Evolutionary conservation across 768 basidiomycete genomes (phyloP).

Genomic region (Amanita polypyramis): DNA sequence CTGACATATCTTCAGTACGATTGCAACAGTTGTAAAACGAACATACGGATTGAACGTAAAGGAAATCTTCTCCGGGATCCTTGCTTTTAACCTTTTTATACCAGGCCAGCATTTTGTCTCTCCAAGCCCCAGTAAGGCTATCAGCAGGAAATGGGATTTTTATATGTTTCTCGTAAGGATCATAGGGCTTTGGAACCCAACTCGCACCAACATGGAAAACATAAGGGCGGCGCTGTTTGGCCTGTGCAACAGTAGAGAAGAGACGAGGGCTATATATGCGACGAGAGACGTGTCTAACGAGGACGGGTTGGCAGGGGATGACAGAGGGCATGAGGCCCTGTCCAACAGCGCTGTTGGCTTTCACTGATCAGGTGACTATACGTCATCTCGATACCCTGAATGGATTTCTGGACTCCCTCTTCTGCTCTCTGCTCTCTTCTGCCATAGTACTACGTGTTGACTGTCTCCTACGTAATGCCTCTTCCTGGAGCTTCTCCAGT

Average conservation of each 20-base stretch:
- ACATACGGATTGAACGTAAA: conserved; percentile 58
- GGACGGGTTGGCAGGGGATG: background rate
- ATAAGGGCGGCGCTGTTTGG: conserved; percentile 34
- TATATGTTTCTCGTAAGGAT: conserved; percentile 19
- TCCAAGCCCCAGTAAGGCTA: conserved; percentile 55
- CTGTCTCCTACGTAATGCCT: background rate
- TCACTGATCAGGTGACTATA: background rate
- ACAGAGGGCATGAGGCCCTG: background rate
- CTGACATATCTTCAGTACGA: conserved; percentile 22
- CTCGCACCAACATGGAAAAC: conserved; percentile 69
- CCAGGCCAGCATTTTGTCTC: conserved; percentile 48
- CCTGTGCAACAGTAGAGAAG: conserved; percentile 5
- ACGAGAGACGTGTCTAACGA: conserved; percentile 1
- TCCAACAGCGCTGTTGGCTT: background rate
- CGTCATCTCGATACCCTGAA: background rate
- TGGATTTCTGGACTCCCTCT: conserved; percentile 1
- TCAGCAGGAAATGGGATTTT: conserved; percentile 47
- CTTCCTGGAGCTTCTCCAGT: conserved; percentile 1
- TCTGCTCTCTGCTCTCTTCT: background rate
- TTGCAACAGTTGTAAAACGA: background rate
- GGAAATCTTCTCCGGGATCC: conserved; percentile 39
- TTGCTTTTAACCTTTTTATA: conserved; percentile 27
- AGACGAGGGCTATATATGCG: background rate
- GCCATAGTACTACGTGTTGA: background rate
- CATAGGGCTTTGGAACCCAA: conserved; percentile 65